Percentiles rank a stretch among this genome's conserved stretches.
Conservation (phyloP, 352 stramenopile genomes). For the Phytophthora melonis region DNA sequence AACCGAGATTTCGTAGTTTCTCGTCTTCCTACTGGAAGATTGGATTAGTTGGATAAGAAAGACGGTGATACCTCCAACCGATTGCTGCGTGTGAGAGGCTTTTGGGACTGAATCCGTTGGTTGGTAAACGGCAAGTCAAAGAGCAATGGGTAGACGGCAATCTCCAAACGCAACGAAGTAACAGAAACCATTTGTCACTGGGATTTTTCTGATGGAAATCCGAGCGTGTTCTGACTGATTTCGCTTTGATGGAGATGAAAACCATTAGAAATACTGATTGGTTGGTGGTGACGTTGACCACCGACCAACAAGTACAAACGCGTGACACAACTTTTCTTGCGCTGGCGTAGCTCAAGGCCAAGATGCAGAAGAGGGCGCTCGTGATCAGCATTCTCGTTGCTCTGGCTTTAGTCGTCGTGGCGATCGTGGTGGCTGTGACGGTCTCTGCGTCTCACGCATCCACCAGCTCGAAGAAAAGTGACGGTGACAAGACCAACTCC, state of each 20-base stretch:
- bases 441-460: constrained; percentile 40
- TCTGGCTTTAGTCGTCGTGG: constrained; percentile 52
- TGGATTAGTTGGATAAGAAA: too few species aligned
- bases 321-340: constrained; percentile 32
- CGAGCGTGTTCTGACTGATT: background rate
- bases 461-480: constrained; percentile 18
- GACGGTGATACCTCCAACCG: too few species aligned
- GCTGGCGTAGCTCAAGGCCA: too few species aligned
- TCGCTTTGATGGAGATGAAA: background rate
- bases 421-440: constrained; percentile 57
- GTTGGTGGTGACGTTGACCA: background rate
- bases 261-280: background rate
- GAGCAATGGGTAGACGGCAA: too few species aligned
- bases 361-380: constrained; percentile 41
- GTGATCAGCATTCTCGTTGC: constrained; percentile 48
- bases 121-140: too few species aligned
- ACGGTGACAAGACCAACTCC: constrained; percentile 1
- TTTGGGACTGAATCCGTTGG: too few species aligned
- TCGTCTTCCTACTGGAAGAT: too few species aligned
- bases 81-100: too few species aligned
- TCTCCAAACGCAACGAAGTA: too few species aligned
- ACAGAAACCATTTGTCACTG: too few species aligned
- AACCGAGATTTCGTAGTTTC: too few species aligned
- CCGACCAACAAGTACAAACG: background rate
- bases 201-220: background rate